Base-by-base conservation (phyloP, 2,329 filamentous ascomycete species). In the Colletotrichum sojae region DNA sequence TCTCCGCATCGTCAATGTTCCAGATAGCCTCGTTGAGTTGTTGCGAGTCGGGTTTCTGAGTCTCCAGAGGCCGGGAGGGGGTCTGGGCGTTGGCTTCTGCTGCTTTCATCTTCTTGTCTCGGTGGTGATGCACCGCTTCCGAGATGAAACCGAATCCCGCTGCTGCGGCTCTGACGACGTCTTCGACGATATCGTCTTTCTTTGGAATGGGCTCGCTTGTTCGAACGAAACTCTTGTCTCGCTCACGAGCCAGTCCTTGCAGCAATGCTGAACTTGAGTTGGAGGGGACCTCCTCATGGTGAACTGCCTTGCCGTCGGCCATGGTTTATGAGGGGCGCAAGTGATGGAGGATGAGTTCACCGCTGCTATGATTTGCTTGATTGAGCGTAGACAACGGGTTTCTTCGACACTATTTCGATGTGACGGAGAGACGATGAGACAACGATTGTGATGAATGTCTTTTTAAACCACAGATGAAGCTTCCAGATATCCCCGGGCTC, bases 61-160 rank as follows among this genome's bases (percentile, higher is more conserved):
- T 36, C 31, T 36, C 31, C 9, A 36, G 31, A 6, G 31, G 9
- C 31, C 10, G 31, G 9, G 31, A 3, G 4, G 31, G 1, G 31
- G 2, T 8, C 8, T 36, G 31, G 31, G 31, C 4, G 31, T 12
- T 36, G 9, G 31, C 31, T 8, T 36, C 12, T 63, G 18, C n/a
- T 0, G 16, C 6, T 13, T 16, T 31, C 0, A 16, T 6, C 49
- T 73, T 75, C 51, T 74, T 70, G 13, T 68, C 71, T 25, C 67
- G 70, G 2, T 69, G 59, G 22, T 75, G 64, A 12, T 73, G 71
- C 12, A 70, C 49, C 15, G 62, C 71, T 31, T 74, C 73, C 2
- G 71, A 73, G 2, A 68, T 64, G 6, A 73, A 66, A 1, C 73
- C 73, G 16, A 74, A 55, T 1, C 68, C 70, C 12, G 68, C 57